Conservation (phyloP, 805 yeast genomes). For the Metschnikowia gruessii region DNA sequence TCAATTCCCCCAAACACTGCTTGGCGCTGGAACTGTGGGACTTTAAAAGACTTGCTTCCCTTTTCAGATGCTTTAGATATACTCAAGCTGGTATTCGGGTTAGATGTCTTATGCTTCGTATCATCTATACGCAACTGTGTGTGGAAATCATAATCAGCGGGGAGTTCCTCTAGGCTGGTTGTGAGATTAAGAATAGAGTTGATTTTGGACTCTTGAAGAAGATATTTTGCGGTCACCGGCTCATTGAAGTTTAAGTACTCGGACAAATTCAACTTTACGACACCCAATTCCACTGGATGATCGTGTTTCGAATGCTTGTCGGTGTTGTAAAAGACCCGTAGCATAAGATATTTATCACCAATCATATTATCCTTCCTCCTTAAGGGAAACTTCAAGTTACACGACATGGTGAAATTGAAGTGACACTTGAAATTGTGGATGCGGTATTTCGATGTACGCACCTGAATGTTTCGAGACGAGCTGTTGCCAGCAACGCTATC, state of each 20-base stretch:
- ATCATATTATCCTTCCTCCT: slow-evolving; percentile 38
- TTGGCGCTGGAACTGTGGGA: slow-evolving; percentile 40
- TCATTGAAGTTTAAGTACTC: slow-evolving; percentile 62
- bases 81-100: slow-evolving; percentile 7
- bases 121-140: slow-evolving; percentile 40
- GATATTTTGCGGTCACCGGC: slow-evolving; percentile 56
- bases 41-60: slow-evolving; percentile 24
- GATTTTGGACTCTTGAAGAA: slow-evolving; percentile 74
- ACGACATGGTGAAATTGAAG: slow-evolving; percentile 34
- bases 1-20: slow-evolving; percentile 51
- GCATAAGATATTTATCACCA: slow-evolving; percentile 41
- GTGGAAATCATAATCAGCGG: slow-evolving; percentile 39
- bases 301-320: slow-evolving; percentile 23
- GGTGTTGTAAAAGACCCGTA: slow-evolving; percentile 37
- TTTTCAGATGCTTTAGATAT: slow-evolving; percentile 22
- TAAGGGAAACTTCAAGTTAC: slow-evolving; percentile 40
- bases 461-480: slow-evolving; percentile 25
- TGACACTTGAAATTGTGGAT: slow-evolving; percentile 40
- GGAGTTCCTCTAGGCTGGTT: slow-evolving; percentile 47
- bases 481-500: slow-evolving; percentile 3
- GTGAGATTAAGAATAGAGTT: slow-evolving; percentile 73
- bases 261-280: slow-evolving; percentile 61
- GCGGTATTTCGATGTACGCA: slow-evolving; percentile 31
- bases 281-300: slow-evolving; percentile 54
- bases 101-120: slow-evolving; percentile 10